Evolutionary conservation across 2,329 filamentous ascomycete genomes (phyloP).

Genomic region (Ophiostoma australiae): DNA sequence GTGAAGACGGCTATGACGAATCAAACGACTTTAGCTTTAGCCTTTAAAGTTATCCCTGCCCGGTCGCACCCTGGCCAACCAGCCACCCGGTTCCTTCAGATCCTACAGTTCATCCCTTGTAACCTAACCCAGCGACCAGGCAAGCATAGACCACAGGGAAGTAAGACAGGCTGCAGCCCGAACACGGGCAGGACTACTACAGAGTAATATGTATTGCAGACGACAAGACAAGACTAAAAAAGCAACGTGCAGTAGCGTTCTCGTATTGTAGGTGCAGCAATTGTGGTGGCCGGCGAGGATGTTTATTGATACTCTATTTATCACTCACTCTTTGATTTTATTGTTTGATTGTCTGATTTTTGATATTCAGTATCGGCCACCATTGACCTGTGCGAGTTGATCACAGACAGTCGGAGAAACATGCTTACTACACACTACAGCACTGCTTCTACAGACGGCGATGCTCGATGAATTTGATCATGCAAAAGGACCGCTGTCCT

Average conservation of each 20-base stretch:
- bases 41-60: constrained; percentile 1
- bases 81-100: constrained; percentile 9
- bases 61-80: constrained; percentile 1
- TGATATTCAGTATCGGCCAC: too few species aligned
- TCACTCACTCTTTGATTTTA: background rate
- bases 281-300: background rate
- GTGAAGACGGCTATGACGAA: background rate
- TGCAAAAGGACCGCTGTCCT: background rate
- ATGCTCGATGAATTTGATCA: background rate
- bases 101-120: constrained; percentile 4
- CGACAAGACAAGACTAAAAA: background rate
- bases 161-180: background rate
- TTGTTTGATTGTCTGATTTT: background rate
- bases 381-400: background rate
- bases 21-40: background rate
- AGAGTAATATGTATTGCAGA: background rate
- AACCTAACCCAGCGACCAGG: background rate
- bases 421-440: background rate
- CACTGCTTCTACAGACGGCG: background rate
- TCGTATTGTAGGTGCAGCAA: background rate
- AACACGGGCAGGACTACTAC: background rate
- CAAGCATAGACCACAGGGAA: background rate
- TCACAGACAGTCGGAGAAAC: background rate
- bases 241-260: constrained; percentile 13
- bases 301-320: background rate